A percentile compares a stretch with the other conserved stretches of the same genome.
Evolutionary conservation across 371 early-diverging fungal species (phyloP).

Genomic region (Mucor irregularis): DNA sequence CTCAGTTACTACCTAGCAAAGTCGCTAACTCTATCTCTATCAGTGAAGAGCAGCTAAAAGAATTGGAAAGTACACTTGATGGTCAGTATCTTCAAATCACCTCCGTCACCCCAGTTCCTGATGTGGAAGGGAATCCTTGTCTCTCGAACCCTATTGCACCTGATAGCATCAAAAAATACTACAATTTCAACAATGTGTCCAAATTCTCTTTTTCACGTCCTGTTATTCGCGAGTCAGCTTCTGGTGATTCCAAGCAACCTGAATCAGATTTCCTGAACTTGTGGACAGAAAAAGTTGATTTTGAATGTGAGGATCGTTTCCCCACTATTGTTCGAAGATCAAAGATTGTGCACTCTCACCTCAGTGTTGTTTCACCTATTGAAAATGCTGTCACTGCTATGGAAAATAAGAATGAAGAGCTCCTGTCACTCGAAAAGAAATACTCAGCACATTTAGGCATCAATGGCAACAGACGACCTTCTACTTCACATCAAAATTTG

Average conservation of each 20-base stretch:
- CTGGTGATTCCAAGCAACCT: constrained; percentile 29
- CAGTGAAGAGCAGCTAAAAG: constrained; percentile 54
- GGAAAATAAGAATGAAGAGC: constrained; percentile 68
- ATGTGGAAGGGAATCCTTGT: constrained; percentile 24
- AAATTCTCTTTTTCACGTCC: constrained; percentile 71
- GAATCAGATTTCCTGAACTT: constrained; percentile 71
- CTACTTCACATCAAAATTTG: constrained; percentile 17
- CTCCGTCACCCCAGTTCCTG: constrained; percentile 65
- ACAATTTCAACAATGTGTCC: constrained; percentile 63
- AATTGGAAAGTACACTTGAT: constrained; percentile 46
- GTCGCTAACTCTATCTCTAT: constrained; percentile 21
- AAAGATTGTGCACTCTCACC: constrained; percentile 50
- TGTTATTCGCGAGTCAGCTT: constrained; percentile 15
- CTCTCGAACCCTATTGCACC: constrained; percentile 43
- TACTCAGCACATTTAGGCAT: constrained; percentile 36
- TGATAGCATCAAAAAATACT: constrained; percentile 58
- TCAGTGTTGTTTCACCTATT: constrained; percentile 70
- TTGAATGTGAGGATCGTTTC: constrained; percentile 67
- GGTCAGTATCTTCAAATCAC: constrained; percentile 74
- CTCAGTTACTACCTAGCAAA: constrained; percentile 56
- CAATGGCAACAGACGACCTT: constrained; percentile 5
- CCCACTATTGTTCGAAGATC: constrained; percentile 69
- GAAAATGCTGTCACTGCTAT: constrained; percentile 79
- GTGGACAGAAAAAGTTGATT: constrained; percentile 76
- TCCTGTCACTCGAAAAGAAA: constrained; percentile 56